Evolutionary conservation across 2,329 filamentous ascomycete species (phyloP).

Genomic region (Apiospora aurea): DNA sequence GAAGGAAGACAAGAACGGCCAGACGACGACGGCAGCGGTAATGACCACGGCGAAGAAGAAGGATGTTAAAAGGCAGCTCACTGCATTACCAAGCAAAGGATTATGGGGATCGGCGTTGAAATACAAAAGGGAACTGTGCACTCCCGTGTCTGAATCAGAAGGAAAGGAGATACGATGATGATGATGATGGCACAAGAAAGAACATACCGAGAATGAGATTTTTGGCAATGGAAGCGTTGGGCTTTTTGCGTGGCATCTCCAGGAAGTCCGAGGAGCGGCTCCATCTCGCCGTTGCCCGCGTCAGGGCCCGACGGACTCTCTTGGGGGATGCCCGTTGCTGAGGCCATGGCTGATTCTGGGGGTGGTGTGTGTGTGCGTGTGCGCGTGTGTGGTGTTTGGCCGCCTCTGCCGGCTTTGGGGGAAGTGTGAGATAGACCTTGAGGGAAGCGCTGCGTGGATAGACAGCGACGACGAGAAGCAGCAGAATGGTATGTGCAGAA

Average conservation of each 20-base stretch:
- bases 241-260: slow-evolving; percentile 76
- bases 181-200: slow-evolving; percentile 21
- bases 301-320: slow-evolving; percentile 32
- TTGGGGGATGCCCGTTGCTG: slow-evolving; percentile 71
- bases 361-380: too few relatives aligned
- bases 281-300: slow-evolving; percentile 43
- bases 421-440: neutral
- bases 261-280: slow-evolving; percentile 73
- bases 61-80: neutral
- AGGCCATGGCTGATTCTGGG: slow-evolving; percentile 61
- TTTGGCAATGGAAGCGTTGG: slow-evolving; percentile 66
- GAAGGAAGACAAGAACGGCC: slow-evolving; percentile 25
- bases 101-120: slow-evolving; percentile 5
- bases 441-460: neutral
- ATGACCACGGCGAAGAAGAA: neutral
- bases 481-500: neutral
- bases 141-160: slow-evolving; percentile 5
- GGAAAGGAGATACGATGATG: slow-evolving; percentile 6
- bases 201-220: slow-evolving; percentile 78
- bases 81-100: neutral
- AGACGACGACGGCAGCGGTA: neutral
- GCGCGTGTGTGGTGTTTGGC: neutral
- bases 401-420: neutral
- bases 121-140: slow-evolving; percentile 13
- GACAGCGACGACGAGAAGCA: neutral